Evolutionary conservation across 768 basidiomycete genomes (phyloP).

Genomic region (Agaricus subrufescens): DNA sequence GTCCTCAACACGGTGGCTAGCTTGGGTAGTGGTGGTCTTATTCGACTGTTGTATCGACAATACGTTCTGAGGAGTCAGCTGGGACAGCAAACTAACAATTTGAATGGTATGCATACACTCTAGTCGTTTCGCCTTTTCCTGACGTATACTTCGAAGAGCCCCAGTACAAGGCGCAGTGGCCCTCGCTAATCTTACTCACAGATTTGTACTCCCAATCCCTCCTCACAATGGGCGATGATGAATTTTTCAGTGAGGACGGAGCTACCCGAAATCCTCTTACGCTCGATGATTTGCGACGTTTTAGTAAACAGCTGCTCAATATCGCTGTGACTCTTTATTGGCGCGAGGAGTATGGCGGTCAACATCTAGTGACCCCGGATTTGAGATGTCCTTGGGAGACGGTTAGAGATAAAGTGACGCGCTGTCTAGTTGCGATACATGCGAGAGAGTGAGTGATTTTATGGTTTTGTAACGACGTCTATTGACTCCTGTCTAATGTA

Average conservation of each 20-base stretch:
- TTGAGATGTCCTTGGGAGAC: constrained; percentile 55
- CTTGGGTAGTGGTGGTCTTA: constrained; percentile 50
- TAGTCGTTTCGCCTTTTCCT: background rate
- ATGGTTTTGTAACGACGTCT: background rate
- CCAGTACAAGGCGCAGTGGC: constrained; percentile 46
- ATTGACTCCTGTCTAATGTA: constrained; percentile 22
- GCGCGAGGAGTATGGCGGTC: constrained; percentile 33
- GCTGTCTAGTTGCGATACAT: constrained; percentile 76
- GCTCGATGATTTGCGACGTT: constrained; percentile 72
- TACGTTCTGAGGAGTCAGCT: constrained; percentile 58
- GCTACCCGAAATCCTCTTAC: constrained; percentile 68
- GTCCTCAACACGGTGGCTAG: constrained; percentile 52
- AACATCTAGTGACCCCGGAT: constrained; percentile 15
- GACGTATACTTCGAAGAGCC: constrained; percentile 30
- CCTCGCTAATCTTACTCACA: constrained; percentile 69
- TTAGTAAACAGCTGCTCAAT: constrained; percentile 78
- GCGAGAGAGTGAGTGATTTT: constrained; percentile 71
- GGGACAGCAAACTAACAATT: constrained; percentile 45
- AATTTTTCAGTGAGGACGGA: constrained; percentile 64
- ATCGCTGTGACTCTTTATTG: constrained; percentile 73
- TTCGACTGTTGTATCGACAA: constrained; percentile 71
- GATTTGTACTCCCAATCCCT: constrained; percentile 83
- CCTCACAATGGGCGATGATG: constrained; percentile 93
- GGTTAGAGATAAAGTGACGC: constrained; percentile 72
- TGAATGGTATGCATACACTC: constrained; percentile 18